These are phyloP conservation scores for Mycena sanguinolenta DNA, from an alignment of 768 basidiomycete genomes.

Conservation along the genomic window DNA sequence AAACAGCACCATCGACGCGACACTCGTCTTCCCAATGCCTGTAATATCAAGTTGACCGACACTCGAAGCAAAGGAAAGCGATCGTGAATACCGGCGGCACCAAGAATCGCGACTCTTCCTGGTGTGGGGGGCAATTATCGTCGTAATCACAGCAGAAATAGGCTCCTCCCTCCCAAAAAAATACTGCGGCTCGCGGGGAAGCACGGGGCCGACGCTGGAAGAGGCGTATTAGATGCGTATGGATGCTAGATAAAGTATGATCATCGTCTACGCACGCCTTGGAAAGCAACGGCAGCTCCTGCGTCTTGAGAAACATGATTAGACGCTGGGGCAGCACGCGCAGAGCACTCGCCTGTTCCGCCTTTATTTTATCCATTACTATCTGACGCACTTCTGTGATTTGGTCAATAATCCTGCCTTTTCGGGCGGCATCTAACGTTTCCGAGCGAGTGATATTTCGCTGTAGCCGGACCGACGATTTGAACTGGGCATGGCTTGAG, in stretches of 20 bases:
- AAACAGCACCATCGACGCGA: conserved; percentile 33
- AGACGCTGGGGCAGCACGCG: not conserved
- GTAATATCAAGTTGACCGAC: not conserved
- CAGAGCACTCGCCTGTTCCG: conserved; percentile 27
- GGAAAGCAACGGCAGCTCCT: conserved; percentile 8
- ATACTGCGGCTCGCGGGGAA: conserved; percentile 32
- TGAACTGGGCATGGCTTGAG: conserved; percentile 19
- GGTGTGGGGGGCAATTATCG: conserved; percentile 20
- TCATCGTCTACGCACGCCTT: conserved; percentile 26
- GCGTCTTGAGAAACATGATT: conserved; percentile 7
- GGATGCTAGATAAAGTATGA: not conserved
- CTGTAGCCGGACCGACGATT: conserved; percentile 29
- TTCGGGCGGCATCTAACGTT: conserved; percentile 28
- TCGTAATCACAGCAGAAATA: conserved; percentile 25
- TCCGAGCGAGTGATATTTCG: conserved; percentile 26
- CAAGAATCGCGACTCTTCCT: conserved; percentile 36
- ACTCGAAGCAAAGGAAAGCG: not conserved
- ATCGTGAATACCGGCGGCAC: conserved; percentile 31
- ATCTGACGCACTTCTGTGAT: conserved; percentile 35
- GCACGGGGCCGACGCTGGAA: conserved; percentile 30
- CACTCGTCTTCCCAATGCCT: conserved; percentile 39
- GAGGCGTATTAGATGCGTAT: conserved; percentile 8
- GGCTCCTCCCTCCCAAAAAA: conserved; percentile 33
- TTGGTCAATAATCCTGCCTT: conserved; percentile 35
- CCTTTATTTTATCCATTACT: conserved; percentile 36